Base-by-base conservation (phyloP, 352 stramenopile genomes). In the Stramenopiles sp. region DNA sequence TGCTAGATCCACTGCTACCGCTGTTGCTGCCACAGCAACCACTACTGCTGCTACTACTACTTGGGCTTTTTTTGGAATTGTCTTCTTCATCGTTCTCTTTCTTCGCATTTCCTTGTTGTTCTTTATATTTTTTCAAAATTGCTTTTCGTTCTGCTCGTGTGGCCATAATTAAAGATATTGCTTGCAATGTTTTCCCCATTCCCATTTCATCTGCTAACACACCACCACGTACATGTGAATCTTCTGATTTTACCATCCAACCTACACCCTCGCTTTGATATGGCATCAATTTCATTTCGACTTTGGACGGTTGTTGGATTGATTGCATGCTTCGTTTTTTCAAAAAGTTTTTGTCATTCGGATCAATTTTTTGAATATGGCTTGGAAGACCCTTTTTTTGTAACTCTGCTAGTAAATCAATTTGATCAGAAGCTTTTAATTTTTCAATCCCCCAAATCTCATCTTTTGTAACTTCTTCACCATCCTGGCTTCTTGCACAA, bases 181-280 rank as follows among this genome's bases (percentile, higher is more conserved):
- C 94, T 86, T 99, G 94, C 63, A 99, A 88, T 0, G 94, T 98
- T 82, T 98, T 98, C 6, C 95, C 91, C 90, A 95, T 95, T 20
- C 92, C 94, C 95, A 99, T 98, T 86, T 99, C 95, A 80, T 99
- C 96, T 0, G 94, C 96, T 1, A 99, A 82, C 73, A 99, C 97
- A 0, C 96, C 96, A 31, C 95, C 96, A 74, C 88, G 86, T 79
- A 97, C 91, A 0, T 84, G 83, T 63, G 88, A 88, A 32, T 90
- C 78, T 83, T 99, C 96, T 86, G 99, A 94, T 79, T 89, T 81
- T 31, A 87, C 80, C 88, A 96, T 93, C 96, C 96, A 99, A 63
- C 87, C 93, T 7, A 98, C 86, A 0, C 95, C 95, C 87, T 99
- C 96, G 33, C 93, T 85, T 84, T 99, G 96, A 84, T 99, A 99